These are phyloP conservation scores for Brettanomyces anomalus DNA, from an alignment of 805 yeast genomes.

Conservation along the genomic window DNA sequence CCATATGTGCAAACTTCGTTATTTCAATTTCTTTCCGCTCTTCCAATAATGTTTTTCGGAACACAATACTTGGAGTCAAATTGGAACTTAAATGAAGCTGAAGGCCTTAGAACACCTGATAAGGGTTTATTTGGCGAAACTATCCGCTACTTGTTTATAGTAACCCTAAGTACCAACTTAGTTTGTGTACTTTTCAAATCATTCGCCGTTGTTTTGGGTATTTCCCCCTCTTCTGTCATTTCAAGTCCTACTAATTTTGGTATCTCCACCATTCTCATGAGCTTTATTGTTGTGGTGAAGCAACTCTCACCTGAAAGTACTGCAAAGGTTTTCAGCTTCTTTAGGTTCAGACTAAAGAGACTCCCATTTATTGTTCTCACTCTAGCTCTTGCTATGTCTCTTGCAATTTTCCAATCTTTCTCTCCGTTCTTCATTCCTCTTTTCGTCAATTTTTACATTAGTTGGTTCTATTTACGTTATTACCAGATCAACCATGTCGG, in stretches of 20 bases:
- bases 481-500: slow-evolving; percentile 41
- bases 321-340: slow-evolving; percentile 33
- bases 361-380: slow-evolving; percentile 13
- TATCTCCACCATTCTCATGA: slow-evolving; percentile 36
- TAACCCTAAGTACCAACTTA: slow-evolving; percentile 49
- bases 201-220: slow-evolving; percentile 20
- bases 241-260: slow-evolving; percentile 44
- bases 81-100: slow-evolving; percentile 28
- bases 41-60: slow-evolving; percentile 29
- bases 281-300: slow-evolving; percentile 48
- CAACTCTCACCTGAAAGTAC: slow-evolving; percentile 53
- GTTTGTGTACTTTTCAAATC: slow-evolving; percentile 34
- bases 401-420: slow-evolving; percentile 29
- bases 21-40: slow-evolving; percentile 34
- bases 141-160: slow-evolving; percentile 39
- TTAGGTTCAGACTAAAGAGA: slow-evolving; percentile 13
- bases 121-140: slow-evolving; percentile 30
- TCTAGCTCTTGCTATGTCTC: slow-evolving; percentile 25
- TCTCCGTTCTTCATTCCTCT: slow-evolving; percentile 48
- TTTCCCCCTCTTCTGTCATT: slow-evolving; percentile 28
- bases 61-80: slow-evolving; percentile 40
- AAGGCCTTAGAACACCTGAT: slow-evolving; percentile 6
- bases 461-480: slow-evolving; percentile 77
- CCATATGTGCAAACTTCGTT: slow-evolving; percentile 55
- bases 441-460: slow-evolving; percentile 47